Evolutionary conservation across 331 rosid genomes (phyloP).

Genomic region (Rosa hybrid): DNA sequence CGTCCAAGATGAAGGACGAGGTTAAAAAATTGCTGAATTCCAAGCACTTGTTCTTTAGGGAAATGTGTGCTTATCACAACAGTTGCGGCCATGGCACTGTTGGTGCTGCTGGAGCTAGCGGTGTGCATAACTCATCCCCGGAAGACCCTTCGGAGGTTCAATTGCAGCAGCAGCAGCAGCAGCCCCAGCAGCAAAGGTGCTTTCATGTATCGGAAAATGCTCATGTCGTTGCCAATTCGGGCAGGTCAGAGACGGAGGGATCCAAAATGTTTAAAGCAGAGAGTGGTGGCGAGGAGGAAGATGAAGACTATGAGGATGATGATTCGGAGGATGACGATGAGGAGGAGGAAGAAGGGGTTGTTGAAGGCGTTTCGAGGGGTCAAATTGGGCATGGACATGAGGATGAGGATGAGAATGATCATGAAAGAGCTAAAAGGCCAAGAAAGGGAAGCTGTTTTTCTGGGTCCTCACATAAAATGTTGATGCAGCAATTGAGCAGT

Average conservation of each 20-base stretch:
- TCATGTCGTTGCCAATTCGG: conserved; percentile 26
- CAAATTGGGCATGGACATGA: conserved; percentile 49
- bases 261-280: conserved; percentile 41
- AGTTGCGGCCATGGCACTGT: conserved; percentile 63
- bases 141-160: conserved; percentile 46
- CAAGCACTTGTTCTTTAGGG: conserved; percentile 86
- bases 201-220: conserved; percentile 55
- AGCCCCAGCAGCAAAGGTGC: conserved; percentile 43
- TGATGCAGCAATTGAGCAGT: conserved; percentile 43
- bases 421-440: conserved; percentile 45
- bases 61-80: conserved; percentile 97
- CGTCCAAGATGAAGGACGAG: conserved; percentile 71
- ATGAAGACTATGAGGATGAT: conserved; percentile 55
- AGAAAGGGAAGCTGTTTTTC: conserved; percentile 36
- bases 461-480: conserved; percentile 20
- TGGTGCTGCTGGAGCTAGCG: conserved; percentile 12
- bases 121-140: conserved; percentile 43
- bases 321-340: conserved; percentile 57
- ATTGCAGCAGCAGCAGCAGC: conserved; percentile 22
- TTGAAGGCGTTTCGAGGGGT: conserved; percentile 46
- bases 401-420: conserved; percentile 54
- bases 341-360: conserved; percentile 63
- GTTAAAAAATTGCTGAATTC: conserved; percentile 78
- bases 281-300: conserved; percentile 51
- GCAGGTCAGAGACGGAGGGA: conserved; percentile 38